These are phyloP conservation scores for Cucumis melo DNA, from an alignment of 306 rosid species.

Conservation along the genomic window DNA sequence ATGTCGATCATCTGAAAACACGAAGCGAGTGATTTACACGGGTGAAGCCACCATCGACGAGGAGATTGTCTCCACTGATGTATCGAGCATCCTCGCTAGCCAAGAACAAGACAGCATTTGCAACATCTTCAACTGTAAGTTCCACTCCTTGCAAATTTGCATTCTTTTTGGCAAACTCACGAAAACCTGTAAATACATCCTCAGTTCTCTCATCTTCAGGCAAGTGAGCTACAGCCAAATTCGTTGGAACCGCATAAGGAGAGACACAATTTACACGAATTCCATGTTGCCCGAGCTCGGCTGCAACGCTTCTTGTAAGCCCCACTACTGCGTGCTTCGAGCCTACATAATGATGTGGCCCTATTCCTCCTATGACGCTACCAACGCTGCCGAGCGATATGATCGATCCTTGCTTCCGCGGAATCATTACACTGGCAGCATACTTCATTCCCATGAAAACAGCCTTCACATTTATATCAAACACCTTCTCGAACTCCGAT, in stretches of 20 bases:
- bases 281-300: conserved; percentile 59
- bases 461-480: conserved; percentile 57
- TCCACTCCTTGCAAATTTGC: conserved; percentile 75
- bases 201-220: conserved; percentile 54
- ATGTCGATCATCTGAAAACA: conserved; percentile 37
- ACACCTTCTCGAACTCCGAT: conserved; percentile 64
- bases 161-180: conserved; percentile 13
- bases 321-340: conserved; percentile 78
- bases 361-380: conserved; percentile 33
- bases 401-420: conserved; percentile 57
- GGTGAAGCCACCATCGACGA: conserved; percentile 71
- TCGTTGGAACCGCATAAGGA: conserved; percentile 46
- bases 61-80: conserved; percentile 58
- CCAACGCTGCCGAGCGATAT: conserved; percentile 51
- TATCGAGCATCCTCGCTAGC: conserved; percentile 70
- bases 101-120: conserved; percentile 69
- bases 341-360: conserved; percentile 61
- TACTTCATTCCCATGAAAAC: conserved; percentile 78
- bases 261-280: conserved; percentile 61
- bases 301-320: conserved; percentile 64
- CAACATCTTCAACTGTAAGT: conserved; percentile 46
- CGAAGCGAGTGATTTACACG: conserved; percentile 30
- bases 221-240: conserved; percentile 53
- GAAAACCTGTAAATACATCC: conserved; percentile 32
- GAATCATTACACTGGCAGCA: conserved; percentile 61